A percentile compares a stretch with the other conserved stretches of the same genome.
Evolutionary conservation across 2,329 filamentous ascomycete genomes (phyloP).

Genomic region (Neofusicoccum ribis): DNA sequence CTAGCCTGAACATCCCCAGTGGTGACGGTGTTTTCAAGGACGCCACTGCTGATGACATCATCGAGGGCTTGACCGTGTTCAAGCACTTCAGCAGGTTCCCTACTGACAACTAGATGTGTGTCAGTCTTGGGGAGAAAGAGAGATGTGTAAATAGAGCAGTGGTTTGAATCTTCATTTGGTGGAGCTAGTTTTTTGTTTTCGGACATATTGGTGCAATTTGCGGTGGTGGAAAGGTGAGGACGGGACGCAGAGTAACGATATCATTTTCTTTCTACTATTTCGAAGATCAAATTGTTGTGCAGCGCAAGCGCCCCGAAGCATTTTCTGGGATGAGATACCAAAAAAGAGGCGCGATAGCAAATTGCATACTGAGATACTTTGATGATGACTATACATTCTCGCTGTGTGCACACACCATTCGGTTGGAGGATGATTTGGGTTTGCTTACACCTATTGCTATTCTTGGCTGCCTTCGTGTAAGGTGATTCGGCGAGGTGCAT

Average conservation of each 20-base stretch:
- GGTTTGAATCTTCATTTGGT: background rate
- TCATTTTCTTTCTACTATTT: background rate
- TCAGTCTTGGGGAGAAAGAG: background rate
- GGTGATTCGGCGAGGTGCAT: no score
- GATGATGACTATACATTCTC: no score
- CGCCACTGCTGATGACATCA: slow-evolving; percentile 44
- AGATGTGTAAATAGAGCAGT: background rate
- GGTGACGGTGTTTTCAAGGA: slow-evolving; percentile 26
- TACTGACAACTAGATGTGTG: slow-evolving; percentile 43
- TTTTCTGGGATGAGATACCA: no score
- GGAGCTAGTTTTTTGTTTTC: background rate
- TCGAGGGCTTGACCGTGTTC: slow-evolving; percentile 61
- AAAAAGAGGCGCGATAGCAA: no score
- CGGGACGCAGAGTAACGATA: background rate
- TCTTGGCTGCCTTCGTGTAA: no score
- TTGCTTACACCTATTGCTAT: no score
- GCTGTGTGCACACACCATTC: no score
- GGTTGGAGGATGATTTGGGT: no score
- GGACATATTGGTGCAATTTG: background rate
- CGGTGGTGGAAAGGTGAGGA: no score
- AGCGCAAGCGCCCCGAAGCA: no score
- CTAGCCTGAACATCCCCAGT: slow-evolving; percentile 47
- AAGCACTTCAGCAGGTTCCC: slow-evolving; percentile 67
- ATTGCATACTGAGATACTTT: no score
- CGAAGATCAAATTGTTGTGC: no score